Conservation (phyloP, 2,329 filamentous ascomycete genomes). For the Epichloe typhina region DNA sequence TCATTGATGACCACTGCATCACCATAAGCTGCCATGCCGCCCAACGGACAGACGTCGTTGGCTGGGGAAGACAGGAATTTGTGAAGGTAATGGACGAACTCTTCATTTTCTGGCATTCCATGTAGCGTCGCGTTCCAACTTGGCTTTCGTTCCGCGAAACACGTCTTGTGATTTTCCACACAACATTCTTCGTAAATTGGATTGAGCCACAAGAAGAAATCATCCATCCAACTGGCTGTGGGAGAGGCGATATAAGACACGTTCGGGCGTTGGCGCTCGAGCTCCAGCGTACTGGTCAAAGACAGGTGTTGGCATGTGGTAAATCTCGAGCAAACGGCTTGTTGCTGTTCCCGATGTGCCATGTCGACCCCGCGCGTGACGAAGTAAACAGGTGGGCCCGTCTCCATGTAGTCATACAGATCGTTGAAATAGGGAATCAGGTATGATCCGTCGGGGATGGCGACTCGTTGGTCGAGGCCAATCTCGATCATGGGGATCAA, state of each 20-base stretch:
- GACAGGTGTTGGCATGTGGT: conserved; percentile 77
- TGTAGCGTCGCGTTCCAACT: conserved; percentile 79
- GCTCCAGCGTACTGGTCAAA: conserved; percentile 79
- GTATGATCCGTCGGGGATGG: conserved; percentile 87
- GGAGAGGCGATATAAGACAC: conserved; percentile 80
- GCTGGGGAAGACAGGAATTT: conserved; percentile 75
- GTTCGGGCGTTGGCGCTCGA: conserved; percentile 80
- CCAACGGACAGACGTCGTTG: conserved; percentile 72
- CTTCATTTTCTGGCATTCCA: conserved; percentile 87
- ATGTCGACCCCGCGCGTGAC: conserved; percentile 72
- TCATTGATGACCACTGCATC: conserved; percentile 69
- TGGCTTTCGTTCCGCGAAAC: conserved; percentile 65
- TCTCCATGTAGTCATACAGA: conserved; percentile 81
- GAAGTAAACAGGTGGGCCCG: conserved; percentile 91
- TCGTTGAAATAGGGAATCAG: conserved; percentile 95
- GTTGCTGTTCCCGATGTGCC: conserved; percentile 63
- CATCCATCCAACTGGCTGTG: conserved; percentile 91
- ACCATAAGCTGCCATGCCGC: conserved; percentile 76
- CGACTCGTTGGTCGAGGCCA: conserved; percentile 87
- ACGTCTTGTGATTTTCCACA: conserved; percentile 55
- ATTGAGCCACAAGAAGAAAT: conserved; percentile 95
- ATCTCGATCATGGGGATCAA: conserved; percentile 74
- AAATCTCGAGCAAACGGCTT: conserved; percentile 80
- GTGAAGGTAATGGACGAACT: conserved; percentile 76
- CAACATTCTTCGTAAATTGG: conserved; percentile 63